Base-by-base conservation (phyloP, 495 filamentous ascomycete species). In the Hypoxylon perforatum region DNA sequence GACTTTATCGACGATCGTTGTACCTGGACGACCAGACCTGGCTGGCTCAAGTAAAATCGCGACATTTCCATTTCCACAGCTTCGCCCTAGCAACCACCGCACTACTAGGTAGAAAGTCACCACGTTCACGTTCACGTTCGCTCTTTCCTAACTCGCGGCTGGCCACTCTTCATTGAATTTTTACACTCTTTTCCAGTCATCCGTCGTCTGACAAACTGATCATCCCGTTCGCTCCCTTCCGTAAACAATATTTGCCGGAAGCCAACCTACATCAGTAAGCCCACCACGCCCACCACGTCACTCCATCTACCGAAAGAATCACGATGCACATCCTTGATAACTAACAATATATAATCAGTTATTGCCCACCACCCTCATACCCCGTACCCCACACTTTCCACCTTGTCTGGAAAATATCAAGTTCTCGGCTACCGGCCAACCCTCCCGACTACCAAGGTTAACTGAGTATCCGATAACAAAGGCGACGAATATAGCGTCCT, bases 301-400 rank as follows among this genome's bases (percentile, higher is more conserved):
- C 25, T 39, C 18, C 56, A 66, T 55, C 62, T 70, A 52, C 57
- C 61, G 58, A 38, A 63, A n/a, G 2, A 36, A 47, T 50, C 55
- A 53, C 58, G 25, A 60, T 9, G 11, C 30, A 10, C 8, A 33
- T 72, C 53, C 38, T 35, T 63, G 36, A 53, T 10, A 28, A 33
- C 18, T 53, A 46, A 53, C 68, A 69, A 65, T 69, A 57, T 59
- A 58, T 66, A 56, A 41, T 42, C 46, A 46, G 39, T 33, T 64
- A 44, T 63, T 62, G 50, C 57, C 36, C 47, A 18, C 12, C n/a
- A 41, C 1, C 41, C 4, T 15, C 38, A 15, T 41, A 41, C 41
- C n/a, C 17, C 41, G 11, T 47, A 54, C 53, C 46, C 68, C 54
- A 62, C 58, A 47, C 33, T 50, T 47, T 67, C 60, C 30, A 33